phyloP scores from a whole-genome alignment of 768 basidiomycete species.

The Lentinula guzmanii region DNA sequence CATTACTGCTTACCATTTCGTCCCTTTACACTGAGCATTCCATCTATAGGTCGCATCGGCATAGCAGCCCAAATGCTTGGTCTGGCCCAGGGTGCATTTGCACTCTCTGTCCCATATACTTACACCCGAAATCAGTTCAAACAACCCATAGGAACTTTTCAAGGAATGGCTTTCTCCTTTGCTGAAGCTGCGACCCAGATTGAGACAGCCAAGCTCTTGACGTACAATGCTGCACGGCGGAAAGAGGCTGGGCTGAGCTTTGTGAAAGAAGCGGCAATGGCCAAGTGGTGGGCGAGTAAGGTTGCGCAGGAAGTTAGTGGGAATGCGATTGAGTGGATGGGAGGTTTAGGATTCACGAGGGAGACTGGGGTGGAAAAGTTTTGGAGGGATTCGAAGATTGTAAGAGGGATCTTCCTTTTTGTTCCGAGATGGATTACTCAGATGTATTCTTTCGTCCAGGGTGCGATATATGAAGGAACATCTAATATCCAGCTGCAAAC shows the following conservation, averaged over 20 bases:
- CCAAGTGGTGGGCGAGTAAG: slow-evolving; percentile 87
- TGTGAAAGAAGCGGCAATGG: slow-evolving; percentile 95
- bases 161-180: slow-evolving; percentile 94
- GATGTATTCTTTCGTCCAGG: slow-evolving; percentile 33
- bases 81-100: slow-evolving; percentile 94
- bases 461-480: slow-evolving; percentile 91
- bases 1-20: not conserved
- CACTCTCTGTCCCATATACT: slow-evolving; percentile 92
- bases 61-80: slow-evolving; percentile 99
- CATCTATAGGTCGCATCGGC: slow-evolving; percentile 70
- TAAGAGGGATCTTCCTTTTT: slow-evolving; percentile 30
- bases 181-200: slow-evolving; percentile 87
- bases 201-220: slow-evolving; percentile 83
- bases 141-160: slow-evolving; percentile 89
- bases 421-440: too few relatives aligned
- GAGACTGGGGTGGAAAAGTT: slow-evolving; percentile 96
- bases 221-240: slow-evolving; percentile 93
- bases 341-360: slow-evolving; percentile 87
- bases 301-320: slow-evolving; percentile 88
- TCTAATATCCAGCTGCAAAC: slow-evolving; percentile 98
- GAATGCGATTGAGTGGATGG: slow-evolving; percentile 93
- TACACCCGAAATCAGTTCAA: slow-evolving; percentile 94
- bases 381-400: slow-evolving; percentile 96
- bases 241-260: slow-evolving; percentile 88
- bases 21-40: not conserved